Base-by-base conservation (phyloP, 805 yeast species). In the Wickerhamiella occidentalis region DNA sequence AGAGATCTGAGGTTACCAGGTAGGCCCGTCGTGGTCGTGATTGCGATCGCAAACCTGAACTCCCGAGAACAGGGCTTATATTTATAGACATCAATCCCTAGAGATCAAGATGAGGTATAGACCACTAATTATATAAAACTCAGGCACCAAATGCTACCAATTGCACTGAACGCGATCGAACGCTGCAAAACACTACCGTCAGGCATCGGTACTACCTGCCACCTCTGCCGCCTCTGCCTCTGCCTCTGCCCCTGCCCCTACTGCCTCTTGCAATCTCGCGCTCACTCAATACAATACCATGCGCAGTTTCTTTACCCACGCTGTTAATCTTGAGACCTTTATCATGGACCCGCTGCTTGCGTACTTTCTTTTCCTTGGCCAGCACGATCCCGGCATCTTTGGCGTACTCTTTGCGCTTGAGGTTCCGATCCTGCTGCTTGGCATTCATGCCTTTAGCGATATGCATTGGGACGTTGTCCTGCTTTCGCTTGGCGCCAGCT, bases 361-460 rank as follows among this genome's bases (percentile, higher is more conserved):
- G 60, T 49, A 75, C 67, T 67, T 71, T 42, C 66, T 66, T 48
- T 80, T 61, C 62, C 23, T 75, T 79, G 3, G 95, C 78, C 40
- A 90, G 68, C n/a, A 92, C 74, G 49, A 90, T 84, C 12, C 97
- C 97, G 4, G 94, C 94, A 17, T 90, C 90, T 53, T 70, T 74
- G 6, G 98, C 96, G 46, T 85, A 87, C 47, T 72, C 68, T 62
- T 85, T 94, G 57, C 75, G 75, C 21, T 67, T 61, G 17, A 77
- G 40, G 30, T 54, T 75, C 54, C 78, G 75, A 18, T 67, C 62
- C 30, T 73, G 65, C 42, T 80, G 75, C 41, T 79, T 73, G 30
- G 70, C 66, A 22, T 85, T 69, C 80, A 88, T 82, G 2, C 95
- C 95, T 60, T 83, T 84, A 50, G 96, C 74, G 71, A 86, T 78